Conservation (phyloP, 2,329 filamentous ascomycete species). For the Xylogone sp. region DNA sequence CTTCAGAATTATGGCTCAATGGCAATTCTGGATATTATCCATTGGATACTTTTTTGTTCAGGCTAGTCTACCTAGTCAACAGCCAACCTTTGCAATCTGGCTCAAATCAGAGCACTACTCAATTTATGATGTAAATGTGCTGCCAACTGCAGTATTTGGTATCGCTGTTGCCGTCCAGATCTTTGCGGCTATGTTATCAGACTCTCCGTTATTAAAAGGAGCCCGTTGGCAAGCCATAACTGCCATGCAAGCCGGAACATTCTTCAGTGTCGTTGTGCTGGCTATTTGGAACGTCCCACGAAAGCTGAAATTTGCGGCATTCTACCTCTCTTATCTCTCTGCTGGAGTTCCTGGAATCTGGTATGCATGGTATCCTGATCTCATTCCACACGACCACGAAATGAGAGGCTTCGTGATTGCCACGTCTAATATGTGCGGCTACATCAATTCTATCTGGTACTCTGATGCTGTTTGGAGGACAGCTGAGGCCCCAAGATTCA, state of each 20-base stretch:
- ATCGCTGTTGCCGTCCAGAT: conserved; percentile 17
- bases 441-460: conserved; percentile 19
- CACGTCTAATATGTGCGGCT: conserved; percentile 15
- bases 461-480: conserved; percentile 22
- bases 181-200: conserved; percentile 18
- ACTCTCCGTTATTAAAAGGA: conserved; percentile 19
- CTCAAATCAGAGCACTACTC: conserved; percentile 13
- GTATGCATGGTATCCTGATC: conserved; percentile 27
- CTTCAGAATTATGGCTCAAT: conserved; percentile 17
- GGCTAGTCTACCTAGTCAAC: conserved; percentile 11
- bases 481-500: conserved; percentile 15
- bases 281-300: conserved; percentile 27
- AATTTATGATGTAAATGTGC: conserved; percentile 17
- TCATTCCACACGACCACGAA: conserved; percentile 21
- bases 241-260: conserved; percentile 16
- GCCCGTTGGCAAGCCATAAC: conserved; percentile 19
- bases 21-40: conserved; percentile 23
- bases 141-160: conserved; percentile 16
- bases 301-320: conserved; percentile 26
- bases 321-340: conserved; percentile 28
- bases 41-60: conserved; percentile 22
- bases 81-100: conserved; percentile 18
- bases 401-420: conserved; percentile 23
- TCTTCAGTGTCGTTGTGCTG: conserved; percentile 26
- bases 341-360: conserved; percentile 28